These are phyloP conservation scores for Kuraishia capsulata DNA, from an alignment of 805 yeast species.

Conservation along the genomic window DNA sequence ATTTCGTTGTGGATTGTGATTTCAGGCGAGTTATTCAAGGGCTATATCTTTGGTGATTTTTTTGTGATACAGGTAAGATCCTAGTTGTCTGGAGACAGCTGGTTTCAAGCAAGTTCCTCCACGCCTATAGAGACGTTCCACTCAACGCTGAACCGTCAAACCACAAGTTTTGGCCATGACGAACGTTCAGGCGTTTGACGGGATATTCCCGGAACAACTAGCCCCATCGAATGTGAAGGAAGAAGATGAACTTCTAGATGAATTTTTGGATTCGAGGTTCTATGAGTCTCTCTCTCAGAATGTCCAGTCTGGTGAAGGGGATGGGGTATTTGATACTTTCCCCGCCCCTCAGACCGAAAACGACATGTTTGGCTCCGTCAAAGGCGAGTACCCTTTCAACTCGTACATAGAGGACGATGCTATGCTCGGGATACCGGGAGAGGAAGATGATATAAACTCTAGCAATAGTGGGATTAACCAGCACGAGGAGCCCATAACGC, in stretches of 20 bases:
- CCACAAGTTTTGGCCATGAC: too few species aligned
- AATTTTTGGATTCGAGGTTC: constrained; percentile 44
- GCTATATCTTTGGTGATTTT: too few species aligned
- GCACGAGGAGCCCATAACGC: constrained; percentile 1
- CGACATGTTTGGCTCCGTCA: not conserved
- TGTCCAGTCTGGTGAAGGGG: not conserved
- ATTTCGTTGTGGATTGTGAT: too few species aligned
- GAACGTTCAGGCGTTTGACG: not conserved
- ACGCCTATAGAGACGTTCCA: too few species aligned
- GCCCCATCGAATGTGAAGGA: constrained; percentile 8
- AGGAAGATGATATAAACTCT: not conserved
- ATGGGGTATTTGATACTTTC: constrained; percentile 1
- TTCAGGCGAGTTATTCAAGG: too few species aligned
- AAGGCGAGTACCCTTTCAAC: not conserved
- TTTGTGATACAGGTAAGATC: too few species aligned
- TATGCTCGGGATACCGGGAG: not conserved
- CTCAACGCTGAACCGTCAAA: too few species aligned
- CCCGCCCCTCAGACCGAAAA: not conserved
- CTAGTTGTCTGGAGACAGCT: too few species aligned
- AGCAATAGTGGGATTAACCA: not conserved
- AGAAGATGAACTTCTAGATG: constrained; percentile 45
- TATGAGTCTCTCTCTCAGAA: constrained; percentile 23
- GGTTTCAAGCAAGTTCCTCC: too few species aligned
- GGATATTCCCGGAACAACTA: not conserved
- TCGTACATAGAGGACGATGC: not conserved